Percentiles rank a stretch among this genome's conserved stretches.
These are phyloP conservation scores for Rubroboletus pulcherrimus DNA, from an alignment of 768 basidiomycete species.

Conservation along the genomic window DNA sequence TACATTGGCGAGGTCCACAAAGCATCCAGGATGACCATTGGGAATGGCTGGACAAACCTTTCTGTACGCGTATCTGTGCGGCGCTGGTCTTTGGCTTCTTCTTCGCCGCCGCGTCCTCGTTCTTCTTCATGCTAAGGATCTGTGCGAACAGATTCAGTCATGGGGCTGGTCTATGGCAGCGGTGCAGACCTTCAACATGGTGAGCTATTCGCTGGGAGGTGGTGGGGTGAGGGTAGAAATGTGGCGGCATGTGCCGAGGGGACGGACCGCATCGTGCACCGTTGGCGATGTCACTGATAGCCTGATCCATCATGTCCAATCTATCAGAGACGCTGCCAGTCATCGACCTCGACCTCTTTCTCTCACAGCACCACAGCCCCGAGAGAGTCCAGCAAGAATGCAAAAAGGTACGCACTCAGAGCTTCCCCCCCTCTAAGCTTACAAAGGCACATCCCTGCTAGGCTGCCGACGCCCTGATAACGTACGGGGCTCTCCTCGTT, in stretches of 20 bases:
- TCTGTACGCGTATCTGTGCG: conserved; percentile 98
- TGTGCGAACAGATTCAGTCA: conserved; percentile 31
- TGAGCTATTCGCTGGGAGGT: conserved; percentile 11
- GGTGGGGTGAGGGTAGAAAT: conserved; percentile 22
- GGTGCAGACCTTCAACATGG: conserved; percentile 43
- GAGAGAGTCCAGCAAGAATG: conserved; percentile 56
- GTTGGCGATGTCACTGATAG: neutral
- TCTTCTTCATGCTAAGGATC: conserved; percentile 99
- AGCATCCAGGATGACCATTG: neutral
- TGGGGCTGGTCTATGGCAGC: neutral
- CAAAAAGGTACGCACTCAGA: conserved; percentile 44
- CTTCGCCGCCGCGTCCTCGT: conserved; percentile 94
- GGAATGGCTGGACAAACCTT: conserved; percentile 52
- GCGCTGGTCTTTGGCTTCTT: conserved; percentile 98
- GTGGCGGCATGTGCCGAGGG: conserved; percentile 32
- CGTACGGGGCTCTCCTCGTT: conserved; percentile 82
- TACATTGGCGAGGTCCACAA: conserved; percentile 3
- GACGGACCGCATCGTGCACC: neutral
- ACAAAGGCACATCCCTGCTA: conserved; percentile 25
- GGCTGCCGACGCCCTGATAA: conserved; percentile 79
- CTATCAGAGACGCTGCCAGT: conserved; percentile 59
- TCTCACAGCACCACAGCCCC: conserved; percentile 43
- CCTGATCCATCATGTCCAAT: conserved; percentile 33
- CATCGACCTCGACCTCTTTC: conserved; percentile 74
- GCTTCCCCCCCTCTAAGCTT: neutral